Percentiles rank a stretch among this genome's conserved stretches.
These are phyloP conservation scores for Spizellomyces sp. DNA, from an alignment of 192 early-diverging fungal species.

Conservation along the genomic window DNA sequence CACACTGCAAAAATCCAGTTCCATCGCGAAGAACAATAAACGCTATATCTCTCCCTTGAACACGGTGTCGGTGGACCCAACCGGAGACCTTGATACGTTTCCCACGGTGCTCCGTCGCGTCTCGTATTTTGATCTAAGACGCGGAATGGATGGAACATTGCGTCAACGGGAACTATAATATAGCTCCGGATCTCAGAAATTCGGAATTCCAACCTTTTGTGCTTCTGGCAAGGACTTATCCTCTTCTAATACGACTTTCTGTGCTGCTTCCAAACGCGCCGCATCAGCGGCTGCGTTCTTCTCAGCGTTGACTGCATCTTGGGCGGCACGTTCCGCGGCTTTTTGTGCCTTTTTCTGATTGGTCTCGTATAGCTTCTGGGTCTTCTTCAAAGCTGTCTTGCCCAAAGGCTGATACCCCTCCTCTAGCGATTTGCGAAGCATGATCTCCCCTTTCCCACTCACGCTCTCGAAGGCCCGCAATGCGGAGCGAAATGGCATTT, in stretches of 20 bases:
- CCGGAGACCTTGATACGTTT: constrained; percentile 84
- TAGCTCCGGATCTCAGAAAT: neutral
- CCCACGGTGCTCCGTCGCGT: constrained; percentile 65
- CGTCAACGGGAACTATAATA: neutral
- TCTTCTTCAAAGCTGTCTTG: constrained; percentile 92
- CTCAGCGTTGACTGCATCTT: constrained; percentile 52
- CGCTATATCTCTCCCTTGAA: constrained; percentile 93
- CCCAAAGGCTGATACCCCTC: constrained; percentile 77
- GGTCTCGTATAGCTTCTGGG: constrained; percentile 76
- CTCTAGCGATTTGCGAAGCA: constrained; percentile 71
- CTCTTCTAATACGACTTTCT: constrained; percentile 72
- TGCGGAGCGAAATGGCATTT: constrained; percentile 77
- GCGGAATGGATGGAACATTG: no score
- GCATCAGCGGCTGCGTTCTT: constrained; percentile 65
- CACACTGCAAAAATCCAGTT: constrained; percentile 90
- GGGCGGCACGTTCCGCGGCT: constrained; percentile 39
- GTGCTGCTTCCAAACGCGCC: constrained; percentile 79
- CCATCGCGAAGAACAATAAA: constrained; percentile 89
- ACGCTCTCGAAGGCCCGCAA: constrained; percentile 68
- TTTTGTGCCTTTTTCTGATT: constrained; percentile 66
- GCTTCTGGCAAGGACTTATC: constrained; percentile 76
- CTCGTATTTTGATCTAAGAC: constrained; percentile 73
- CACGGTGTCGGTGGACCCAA: constrained; percentile 95
- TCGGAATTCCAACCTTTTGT: constrained; percentile 47
- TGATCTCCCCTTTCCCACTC: constrained; percentile 44